These are phyloP conservation scores for Madurella mycetomatis DNA, from an alignment of 2,329 filamentous ascomycete species.

Conservation along the genomic window DNA sequence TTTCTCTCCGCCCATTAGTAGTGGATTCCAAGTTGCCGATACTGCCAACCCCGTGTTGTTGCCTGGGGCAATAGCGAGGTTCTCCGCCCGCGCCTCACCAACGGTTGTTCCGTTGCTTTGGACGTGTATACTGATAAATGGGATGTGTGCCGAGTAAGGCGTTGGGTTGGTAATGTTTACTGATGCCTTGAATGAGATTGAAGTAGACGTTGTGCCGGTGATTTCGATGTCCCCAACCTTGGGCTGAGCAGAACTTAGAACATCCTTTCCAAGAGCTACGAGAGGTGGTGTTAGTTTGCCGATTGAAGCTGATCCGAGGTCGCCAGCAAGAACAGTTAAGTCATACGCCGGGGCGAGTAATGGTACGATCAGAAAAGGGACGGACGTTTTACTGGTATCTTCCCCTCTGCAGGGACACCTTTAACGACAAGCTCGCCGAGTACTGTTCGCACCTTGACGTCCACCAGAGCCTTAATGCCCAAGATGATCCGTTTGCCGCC, in stretches of 20 bases:
- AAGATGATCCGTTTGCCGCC: slow-evolving; percentile 65
- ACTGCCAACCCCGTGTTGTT: slow-evolving; percentile 67
- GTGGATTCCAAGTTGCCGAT: slow-evolving; percentile 70
- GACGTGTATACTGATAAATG: slow-evolving; percentile 73
- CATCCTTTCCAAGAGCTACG: slow-evolving; percentile 55
- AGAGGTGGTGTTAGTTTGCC: slow-evolving; percentile 23
- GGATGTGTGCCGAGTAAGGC: slow-evolving; percentile 75
- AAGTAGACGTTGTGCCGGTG: slow-evolving; percentile 64
- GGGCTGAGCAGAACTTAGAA: slow-evolving; percentile 49
- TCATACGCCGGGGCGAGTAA: slow-evolving; percentile 30
- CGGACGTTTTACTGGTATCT: slow-evolving; percentile 91
- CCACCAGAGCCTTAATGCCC: slow-evolving; percentile 72
- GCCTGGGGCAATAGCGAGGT: slow-evolving; percentile 62
- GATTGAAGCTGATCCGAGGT: background rate
- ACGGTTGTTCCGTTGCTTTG: slow-evolving; percentile 68
- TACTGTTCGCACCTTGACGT: slow-evolving; percentile 75
- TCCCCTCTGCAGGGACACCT: slow-evolving; percentile 78
- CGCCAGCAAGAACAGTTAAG: slow-evolving; percentile 12
- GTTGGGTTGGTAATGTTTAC: slow-evolving; percentile 91
- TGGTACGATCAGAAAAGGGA: slow-evolving; percentile 51
- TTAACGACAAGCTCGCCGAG: slow-evolving; percentile 77
- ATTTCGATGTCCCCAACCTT: slow-evolving; percentile 69
- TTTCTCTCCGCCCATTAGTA: slow-evolving; percentile 53
- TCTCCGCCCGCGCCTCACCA: slow-evolving; percentile 65
- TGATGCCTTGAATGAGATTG: slow-evolving; percentile 64